Evolutionary conservation across 1,139 yeast species (phyloP), one percentile per base, ranked within the genome.

Genomic region (Taiozyma onychis): DNA sequence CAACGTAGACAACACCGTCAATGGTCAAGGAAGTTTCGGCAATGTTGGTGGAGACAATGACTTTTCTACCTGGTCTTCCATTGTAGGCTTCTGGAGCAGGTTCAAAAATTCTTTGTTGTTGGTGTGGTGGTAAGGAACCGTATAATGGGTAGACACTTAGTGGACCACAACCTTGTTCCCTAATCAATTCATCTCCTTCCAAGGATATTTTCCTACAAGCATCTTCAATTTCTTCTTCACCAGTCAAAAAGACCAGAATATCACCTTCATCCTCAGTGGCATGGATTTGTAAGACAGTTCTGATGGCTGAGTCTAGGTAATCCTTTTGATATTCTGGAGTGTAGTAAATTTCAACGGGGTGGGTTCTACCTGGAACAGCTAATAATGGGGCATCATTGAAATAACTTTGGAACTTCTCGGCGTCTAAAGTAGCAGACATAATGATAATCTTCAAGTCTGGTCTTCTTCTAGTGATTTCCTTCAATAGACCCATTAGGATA

Each of bases 171-270:
- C 84, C 87, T 63, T 88, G 88, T 65, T 93, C 98, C 62, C 97
- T 78, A 35, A 86, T 75, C 62, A 93, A 72, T 61, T 87, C 95
- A 64, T 93, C 99, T 44, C 85, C 89, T 70, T 93, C 99, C 44
- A 91, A 72, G 3, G 88, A 76, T 43, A 93, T 83, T 66, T 89
- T 90, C 53, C 96, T 76, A 59, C 96, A 91, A 0, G 98, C 97
- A 62, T 91, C 98, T 72, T 93, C 99, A 67, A 93, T 93, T 70
- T 93, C 99, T 65, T 93, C 99, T 70, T 93, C 98, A 76, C 99
- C 99, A 0, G 98, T 93, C 58, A 93, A 75, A 64, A 93, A 93
- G 52, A 93, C 68, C 46, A 93, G 72, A 50, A 93, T 83, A 69
- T 93, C 99, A 53, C 99, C 99, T 53, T 83, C 90, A 43, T 85